phyloP scores from a whole-genome alignment of 148 eudicot species.

The Suaeda aralocaspica region DNA sequence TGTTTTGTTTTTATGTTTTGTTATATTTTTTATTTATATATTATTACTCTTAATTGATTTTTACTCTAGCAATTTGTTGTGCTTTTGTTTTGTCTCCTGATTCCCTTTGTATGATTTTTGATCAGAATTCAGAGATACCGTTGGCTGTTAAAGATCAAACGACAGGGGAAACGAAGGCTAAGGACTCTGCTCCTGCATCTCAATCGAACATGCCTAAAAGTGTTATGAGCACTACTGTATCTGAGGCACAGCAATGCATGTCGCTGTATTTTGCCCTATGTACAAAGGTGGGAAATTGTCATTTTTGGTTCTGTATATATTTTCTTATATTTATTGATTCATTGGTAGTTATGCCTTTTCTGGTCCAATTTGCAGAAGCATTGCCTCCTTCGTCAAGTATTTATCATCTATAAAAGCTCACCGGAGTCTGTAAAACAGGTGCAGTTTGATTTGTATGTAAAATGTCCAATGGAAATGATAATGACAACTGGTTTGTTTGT shows the following conservation, averaged over 20 bases:
- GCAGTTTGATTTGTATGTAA: conserved; percentile 12
- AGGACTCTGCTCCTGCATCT: conserved; percentile 41
- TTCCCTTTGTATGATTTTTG: conserved; percentile 2
- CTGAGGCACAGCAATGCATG: conserved; percentile 78
- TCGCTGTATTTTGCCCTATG: conserved; percentile 93
- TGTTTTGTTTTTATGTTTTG: conserved; percentile 3
- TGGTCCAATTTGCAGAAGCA: conserved; percentile 60
- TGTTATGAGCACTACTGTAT: conserved; percentile 41
- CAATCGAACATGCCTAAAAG: conserved; percentile 37
- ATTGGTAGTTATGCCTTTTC: background rate
- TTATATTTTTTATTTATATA: background rate
- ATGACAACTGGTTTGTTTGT: background rate
- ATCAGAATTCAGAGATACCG: conserved; percentile 45
- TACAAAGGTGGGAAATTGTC: conserved; percentile 62
- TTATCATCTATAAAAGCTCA: conserved; percentile 51
- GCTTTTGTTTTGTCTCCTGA: background rate
- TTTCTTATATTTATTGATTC: background rate
- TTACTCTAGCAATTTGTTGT: too few relatives aligned
- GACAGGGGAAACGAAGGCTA: conserved; percentile 29
- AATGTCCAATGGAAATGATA: conserved; percentile 1
- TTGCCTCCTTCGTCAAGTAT: conserved; percentile 80
- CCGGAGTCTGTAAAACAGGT: conserved; percentile 78
- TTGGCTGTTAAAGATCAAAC: conserved; percentile 37
- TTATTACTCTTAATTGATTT: background rate
- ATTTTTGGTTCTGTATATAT: background rate